Conservation (phyloP, 2,329 filamentous ascomycete genomes). For the Fusarium falciforme region DNA sequence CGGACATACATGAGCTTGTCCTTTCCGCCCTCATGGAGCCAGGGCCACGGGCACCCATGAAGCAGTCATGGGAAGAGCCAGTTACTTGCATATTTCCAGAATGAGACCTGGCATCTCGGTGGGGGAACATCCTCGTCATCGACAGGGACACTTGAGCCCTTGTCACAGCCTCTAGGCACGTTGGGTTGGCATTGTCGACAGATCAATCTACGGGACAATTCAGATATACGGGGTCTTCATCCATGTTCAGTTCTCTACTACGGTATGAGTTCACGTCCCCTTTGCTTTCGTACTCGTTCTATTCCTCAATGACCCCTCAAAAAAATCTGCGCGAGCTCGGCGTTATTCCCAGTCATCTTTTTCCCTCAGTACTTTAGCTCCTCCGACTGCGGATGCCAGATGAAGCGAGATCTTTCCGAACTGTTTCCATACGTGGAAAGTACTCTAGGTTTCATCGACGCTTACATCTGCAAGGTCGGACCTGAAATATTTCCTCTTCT, state of each 20-base stretch:
- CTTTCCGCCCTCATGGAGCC: conserved; percentile 13
- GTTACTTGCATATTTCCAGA: conserved; percentile 13
- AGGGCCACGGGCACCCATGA: conserved; percentile 19
- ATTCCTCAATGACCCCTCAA: neutral
- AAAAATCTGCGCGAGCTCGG: conserved; percentile 22
- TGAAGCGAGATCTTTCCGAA: conserved; percentile 7
- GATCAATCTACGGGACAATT: neutral
- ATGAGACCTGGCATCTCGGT: conserved; percentile 2
- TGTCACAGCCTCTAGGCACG: neutral
- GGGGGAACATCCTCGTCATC: conserved; percentile 7
- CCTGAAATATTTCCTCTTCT: neutral
- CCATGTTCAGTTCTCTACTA: neutral
- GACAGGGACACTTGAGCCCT: conserved; percentile 1
- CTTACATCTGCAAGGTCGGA: neutral
- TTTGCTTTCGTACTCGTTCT: conserved; percentile 1
- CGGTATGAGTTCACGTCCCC: neutral
- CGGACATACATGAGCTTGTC: conserved; percentile 15
- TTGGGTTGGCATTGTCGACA: neutral
- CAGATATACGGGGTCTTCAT: conserved; percentile 2
- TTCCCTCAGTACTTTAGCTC: conserved; percentile 18
- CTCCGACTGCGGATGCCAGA: conserved; percentile 33
- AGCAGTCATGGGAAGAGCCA: conserved; percentile 31
- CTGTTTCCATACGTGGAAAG: conserved; percentile 9
- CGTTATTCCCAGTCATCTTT: conserved; percentile 22
- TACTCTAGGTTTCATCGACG: neutral